Evolutionary conservation across 345 rosid species (phyloP).

Genomic region (Arabidopsis suecica): DNA sequence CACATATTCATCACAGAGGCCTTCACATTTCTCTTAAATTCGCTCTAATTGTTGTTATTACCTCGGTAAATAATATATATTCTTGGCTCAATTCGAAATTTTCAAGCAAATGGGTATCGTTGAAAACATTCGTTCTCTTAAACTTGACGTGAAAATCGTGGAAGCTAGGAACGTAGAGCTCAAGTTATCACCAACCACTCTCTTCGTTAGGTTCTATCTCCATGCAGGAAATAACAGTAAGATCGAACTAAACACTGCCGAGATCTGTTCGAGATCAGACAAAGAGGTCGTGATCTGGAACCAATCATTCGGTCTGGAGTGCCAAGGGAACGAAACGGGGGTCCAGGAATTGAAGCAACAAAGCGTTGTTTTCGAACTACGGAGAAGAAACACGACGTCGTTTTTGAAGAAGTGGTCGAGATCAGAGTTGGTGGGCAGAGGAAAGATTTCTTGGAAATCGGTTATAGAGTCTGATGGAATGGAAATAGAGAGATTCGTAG

Average conservation of each 20-base stretch:
- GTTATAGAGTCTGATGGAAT: conserved; percentile 37
- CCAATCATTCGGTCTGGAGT: conserved; percentile 61
- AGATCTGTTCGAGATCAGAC: conserved; percentile 48
- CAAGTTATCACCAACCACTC: conserved; percentile 40
- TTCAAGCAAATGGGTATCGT: conserved; percentile 44
- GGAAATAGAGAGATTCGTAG: conserved; percentile 39
- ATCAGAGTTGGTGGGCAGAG: conserved; percentile 64
- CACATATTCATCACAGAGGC: conserved; percentile 35
- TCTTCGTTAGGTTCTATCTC: conserved; percentile 74
- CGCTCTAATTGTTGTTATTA: not conserved
- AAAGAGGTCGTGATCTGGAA: conserved; percentile 52
- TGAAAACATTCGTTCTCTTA: conserved; percentile 44
- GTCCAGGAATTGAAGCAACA: conserved; percentile 53
- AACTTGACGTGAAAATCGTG: conserved; percentile 56
- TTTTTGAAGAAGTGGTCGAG: conserved; percentile 48
- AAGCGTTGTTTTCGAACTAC: conserved; percentile 62
- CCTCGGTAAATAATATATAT: not conserved
- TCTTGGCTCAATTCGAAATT: not conserved
- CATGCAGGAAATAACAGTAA: conserved; percentile 56
- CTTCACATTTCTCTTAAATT: conserved; percentile 17
- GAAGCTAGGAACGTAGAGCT: conserved; percentile 67
- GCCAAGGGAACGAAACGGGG: conserved; percentile 61
- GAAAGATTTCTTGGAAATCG: conserved; percentile 48
- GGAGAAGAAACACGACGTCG: conserved; percentile 51
- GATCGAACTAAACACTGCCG: conserved; percentile 56